These are phyloP conservation scores for Colletotrichum phormii DNA, from an alignment of 2,329 filamentous ascomycete genomes.

Conservation along the genomic window DNA sequence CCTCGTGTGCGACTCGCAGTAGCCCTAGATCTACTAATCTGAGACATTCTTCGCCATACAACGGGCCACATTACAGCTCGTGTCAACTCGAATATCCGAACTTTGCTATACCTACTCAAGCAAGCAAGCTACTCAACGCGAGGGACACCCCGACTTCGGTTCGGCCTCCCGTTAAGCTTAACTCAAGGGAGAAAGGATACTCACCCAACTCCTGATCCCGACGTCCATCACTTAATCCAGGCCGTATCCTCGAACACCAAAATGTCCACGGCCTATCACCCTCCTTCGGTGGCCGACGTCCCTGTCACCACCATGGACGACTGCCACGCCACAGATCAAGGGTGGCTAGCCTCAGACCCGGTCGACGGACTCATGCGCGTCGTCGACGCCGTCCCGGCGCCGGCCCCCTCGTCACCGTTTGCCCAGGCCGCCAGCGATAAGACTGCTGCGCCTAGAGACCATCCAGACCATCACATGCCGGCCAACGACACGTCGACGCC, in stretches of 20 bases:
- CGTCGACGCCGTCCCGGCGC: conserved; percentile 13
- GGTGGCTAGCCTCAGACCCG: conserved; percentile 20
- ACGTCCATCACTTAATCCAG: background rate
- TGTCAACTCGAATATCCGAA: background rate
- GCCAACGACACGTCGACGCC: conserved; percentile 22
- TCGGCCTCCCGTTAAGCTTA: background rate
- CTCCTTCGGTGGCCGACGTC: conserved; percentile 22
- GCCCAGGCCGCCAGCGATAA: conserved; percentile 14
- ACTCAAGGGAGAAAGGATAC: background rate
- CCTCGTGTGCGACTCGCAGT: conserved; percentile 13
- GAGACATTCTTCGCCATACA: conserved; percentile 22
- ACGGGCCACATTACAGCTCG: conserved; percentile 1
- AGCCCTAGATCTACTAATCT: conserved; percentile 8
- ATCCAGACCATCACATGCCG: conserved; percentile 30
- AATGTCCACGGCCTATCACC: conserved; percentile 26
- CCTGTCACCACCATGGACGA: background rate
- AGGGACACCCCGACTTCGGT: background rate
- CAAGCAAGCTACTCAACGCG: background rate
- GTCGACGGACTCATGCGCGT: conserved; percentile 14
- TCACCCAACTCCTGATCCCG: background rate
- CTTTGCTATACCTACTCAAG: background rate
- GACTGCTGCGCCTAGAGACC: background rate
- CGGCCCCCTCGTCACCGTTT: background rate
- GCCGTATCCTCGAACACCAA: background rate
- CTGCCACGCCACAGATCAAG: background rate